Evolutionary conservation across 192 early-diverging fungal genomes (phyloP).

Genomic region (Coemansia sp.): DNA sequence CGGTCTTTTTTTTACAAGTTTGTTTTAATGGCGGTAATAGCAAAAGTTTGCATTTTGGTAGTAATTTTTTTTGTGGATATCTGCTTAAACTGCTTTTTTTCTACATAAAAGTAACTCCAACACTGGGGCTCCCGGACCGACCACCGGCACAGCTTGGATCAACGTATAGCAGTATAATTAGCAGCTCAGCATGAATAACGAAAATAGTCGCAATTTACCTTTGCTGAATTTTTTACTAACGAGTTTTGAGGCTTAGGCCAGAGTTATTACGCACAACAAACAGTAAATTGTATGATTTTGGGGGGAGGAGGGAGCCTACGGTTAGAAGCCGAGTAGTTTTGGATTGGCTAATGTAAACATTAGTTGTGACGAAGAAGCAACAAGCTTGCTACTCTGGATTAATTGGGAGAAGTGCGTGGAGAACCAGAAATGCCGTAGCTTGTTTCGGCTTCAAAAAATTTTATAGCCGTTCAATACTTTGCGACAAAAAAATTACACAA

Average conservation of each 20-base stretch:
- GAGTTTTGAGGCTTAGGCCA: background rate
- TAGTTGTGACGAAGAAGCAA: background rate
- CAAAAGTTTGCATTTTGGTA: background rate
- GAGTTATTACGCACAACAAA: background rate
- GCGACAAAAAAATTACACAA: too few relatives aligned
- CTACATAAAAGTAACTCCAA: background rate
- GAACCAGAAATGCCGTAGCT: too few relatives aligned
- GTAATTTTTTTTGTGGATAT: background rate
- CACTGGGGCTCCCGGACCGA: too few relatives aligned
- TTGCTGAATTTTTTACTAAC: background rate
- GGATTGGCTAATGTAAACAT: background rate
- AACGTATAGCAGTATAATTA: background rate
- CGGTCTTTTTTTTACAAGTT: background rate
- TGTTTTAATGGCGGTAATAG: too few relatives aligned
- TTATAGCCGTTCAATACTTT: too few relatives aligned
- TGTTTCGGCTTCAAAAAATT: too few relatives aligned
- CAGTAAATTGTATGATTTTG: background rate
- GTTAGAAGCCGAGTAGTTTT: background rate
- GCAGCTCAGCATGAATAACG: background rate
- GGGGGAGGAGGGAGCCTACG: too few relatives aligned
- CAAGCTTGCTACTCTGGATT: too few relatives aligned
- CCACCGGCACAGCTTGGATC: too few relatives aligned
- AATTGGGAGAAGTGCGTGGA: too few relatives aligned
- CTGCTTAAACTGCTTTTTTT: slow-evolving; percentile 7
- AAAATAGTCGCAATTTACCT: background rate